Evolutionary conservation across 164 flowering plant genomes (phyloP).

Genomic region (Saururus chinensis): DNA sequence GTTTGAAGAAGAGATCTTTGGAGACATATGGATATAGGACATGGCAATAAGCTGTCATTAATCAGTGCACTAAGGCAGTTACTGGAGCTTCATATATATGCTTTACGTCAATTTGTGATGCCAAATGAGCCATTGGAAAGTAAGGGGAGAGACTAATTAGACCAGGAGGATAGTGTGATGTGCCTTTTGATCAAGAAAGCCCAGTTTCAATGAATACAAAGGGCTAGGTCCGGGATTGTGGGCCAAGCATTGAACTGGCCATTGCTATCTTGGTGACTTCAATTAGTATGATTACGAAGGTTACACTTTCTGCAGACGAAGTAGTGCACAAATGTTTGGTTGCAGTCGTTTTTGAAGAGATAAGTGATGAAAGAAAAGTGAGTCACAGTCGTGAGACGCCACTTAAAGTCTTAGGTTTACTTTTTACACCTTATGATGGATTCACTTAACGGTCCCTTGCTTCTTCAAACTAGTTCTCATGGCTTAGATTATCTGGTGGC

Average conservation of each 20-base stretch:
- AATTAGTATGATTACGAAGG: background rate
- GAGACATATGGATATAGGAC: too few species aligned
- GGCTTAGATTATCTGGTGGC: too few species aligned
- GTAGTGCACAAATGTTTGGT: background rate
- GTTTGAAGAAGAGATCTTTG: background rate
- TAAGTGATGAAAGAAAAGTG: background rate
- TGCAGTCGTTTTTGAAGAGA: background rate
- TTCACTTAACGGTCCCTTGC: too few species aligned
- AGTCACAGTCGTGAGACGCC: too few species aligned
- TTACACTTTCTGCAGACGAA: too few species aligned
- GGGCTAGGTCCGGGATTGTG: background rate
- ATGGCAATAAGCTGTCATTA: too few species aligned
- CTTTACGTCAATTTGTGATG: background rate
- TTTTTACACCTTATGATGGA: too few species aligned
- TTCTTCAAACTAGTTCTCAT: background rate
- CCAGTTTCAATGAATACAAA: background rate
- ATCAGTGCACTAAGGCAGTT: background rate
- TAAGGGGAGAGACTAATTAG: too few species aligned
- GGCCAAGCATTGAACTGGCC: background rate
- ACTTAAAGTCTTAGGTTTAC: too few species aligned
- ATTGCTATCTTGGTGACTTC: background rate
- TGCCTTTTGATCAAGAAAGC: background rate
- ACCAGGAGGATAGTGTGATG: too few species aligned
- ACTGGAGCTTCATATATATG: background rate
- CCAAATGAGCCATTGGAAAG: background rate